Evolutionary conservation across 208 protist species (phyloP), one percentile per base, ranked within the genome.

Genomic region (Leishmania gerbilli): DNA sequence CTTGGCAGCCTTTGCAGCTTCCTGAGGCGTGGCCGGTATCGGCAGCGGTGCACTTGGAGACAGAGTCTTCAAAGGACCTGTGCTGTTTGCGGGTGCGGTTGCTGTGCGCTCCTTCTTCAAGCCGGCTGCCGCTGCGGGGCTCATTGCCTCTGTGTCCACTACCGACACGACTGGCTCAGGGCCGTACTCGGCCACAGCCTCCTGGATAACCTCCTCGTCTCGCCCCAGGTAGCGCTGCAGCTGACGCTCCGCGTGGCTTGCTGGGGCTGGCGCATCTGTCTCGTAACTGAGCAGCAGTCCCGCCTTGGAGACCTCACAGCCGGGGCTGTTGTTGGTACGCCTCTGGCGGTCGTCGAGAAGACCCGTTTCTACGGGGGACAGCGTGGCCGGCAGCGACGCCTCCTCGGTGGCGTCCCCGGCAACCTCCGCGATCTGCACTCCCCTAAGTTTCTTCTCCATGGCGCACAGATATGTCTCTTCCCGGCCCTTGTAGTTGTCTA

Each of bases 161-260:
- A 56, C 42, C 13, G 31, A 19, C 13, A 7, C 11, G 31, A 37
- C 45, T 13, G 76, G 31, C 45, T 80, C 81, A 2, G 79, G 74
- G 9, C 81, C 83, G 75, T 82, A 89, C 71, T 85, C 84, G 37
- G 55, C 42, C 19, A 87, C 64, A 8, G 80, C 83, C 2, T 78
- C 85, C 64, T 80, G 21, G 58, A 93, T 89, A 21, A 89, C 82
- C 62, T 89, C 89, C 85, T 92, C 89, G 51, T 92, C 89, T 45
- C 84, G 72, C 15, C 88, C 87, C 2, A 81, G 81, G 49, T 93
- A 91, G 84, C 90, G 88, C 51, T 86, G 62, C n/a, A 90, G 84
- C 65, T 90, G 87, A 21, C 62, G 60, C 11, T 87, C 82, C 27
- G 86, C 82, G n/a, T 72, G 72, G 49, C 42, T 64, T 31, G 86